Evolutionary conservation across 208 protist species (phyloP).

Genomic region (Naegleria fowleri): DNA sequence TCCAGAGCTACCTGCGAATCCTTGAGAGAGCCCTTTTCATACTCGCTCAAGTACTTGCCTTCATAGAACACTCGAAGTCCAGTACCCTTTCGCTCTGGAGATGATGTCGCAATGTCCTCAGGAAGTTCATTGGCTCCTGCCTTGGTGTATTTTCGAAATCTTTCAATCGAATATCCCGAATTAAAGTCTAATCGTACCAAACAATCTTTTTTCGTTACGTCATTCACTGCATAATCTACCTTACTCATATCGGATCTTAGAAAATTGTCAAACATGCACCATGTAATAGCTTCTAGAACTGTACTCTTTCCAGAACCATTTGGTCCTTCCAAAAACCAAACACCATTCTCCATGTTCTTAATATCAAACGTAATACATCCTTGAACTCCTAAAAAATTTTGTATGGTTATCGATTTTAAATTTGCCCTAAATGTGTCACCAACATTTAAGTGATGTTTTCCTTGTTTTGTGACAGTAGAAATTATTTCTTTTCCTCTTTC

Average conservation of each 20-base stretch:
- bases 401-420: background rate
- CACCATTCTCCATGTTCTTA: background rate
- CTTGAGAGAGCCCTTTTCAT: background rate
- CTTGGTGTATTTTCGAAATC: conserved; percentile 21
- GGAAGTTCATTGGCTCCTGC: background rate
- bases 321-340: conserved; percentile 21
- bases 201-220: conserved; percentile 6
- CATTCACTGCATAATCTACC: conserved; percentile 10
- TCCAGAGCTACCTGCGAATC: background rate
- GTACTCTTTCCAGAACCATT: conserved; percentile 27
- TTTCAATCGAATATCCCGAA: conserved; percentile 8
- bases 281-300: conserved; percentile 22
- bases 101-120: background rate
- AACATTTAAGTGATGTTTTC: background rate
- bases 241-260: conserved; percentile 30
- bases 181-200: conserved; percentile 16
- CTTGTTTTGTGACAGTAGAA: too few species aligned
- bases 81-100: background rate
- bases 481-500: background rate
- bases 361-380: background rate
- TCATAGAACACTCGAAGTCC: background rate
- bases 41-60: background rate
- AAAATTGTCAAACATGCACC: conserved; percentile 28
- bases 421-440: conserved; percentile 6
- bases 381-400: conserved; percentile 26